Evolutionary conservation across 164 flowering plant species (phyloP).

Genomic region (Umbellularia californica): DNA sequence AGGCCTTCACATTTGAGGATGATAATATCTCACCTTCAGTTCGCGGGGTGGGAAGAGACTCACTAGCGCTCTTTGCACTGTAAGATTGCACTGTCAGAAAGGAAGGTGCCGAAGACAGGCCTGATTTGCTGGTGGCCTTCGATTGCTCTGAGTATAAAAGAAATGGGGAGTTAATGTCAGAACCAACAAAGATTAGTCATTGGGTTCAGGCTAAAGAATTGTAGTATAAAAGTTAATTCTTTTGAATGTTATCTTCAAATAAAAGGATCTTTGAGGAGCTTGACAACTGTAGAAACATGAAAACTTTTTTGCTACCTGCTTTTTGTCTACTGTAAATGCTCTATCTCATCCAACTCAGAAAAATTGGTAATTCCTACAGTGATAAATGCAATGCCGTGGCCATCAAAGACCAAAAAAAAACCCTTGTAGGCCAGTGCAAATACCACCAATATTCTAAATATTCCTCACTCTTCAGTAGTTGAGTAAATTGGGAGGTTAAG

Average conservation of each 20-base stretch:
- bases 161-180: neutral
- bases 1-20: slow-evolving; percentile 57
- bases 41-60: slow-evolving; percentile 56
- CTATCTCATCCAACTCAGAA: neutral
- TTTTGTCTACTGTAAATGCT: neutral
- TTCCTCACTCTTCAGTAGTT: neutral
- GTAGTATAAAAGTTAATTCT: neutral
- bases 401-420: no score
- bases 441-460: neutral
- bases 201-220: neutral
- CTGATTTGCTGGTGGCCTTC: neutral
- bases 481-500: neutral
- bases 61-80: slow-evolving; percentile 14
- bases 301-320: neutral
- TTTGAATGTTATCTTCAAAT: neutral
- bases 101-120: slow-evolving; percentile 17
- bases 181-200: neutral
- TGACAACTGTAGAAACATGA: neutral
- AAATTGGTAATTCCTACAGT: neutral
- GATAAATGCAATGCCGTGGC: neutral
- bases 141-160: neutral
- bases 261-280: neutral
- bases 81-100: slow-evolving; percentile 35
- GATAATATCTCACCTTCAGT: slow-evolving; percentile 69
- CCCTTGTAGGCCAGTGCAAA: neutral